Base-by-base conservation (phyloP, 441 rosid species). In the Croton laevigatus region DNA sequence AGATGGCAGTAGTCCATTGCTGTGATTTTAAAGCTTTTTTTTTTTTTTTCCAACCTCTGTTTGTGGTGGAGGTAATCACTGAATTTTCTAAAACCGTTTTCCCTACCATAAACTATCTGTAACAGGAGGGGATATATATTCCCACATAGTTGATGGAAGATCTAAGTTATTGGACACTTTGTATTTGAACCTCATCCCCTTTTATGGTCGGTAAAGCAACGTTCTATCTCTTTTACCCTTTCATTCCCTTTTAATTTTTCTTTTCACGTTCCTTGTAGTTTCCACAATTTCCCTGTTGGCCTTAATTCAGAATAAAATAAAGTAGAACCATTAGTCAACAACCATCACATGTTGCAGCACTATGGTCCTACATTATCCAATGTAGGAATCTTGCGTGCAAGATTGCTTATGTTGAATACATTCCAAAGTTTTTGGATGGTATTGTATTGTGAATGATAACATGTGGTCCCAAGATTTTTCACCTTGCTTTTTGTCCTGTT, bases 1-100 rank as follows among this genome's bases (percentile, higher is more conserved):
- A 70, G 98, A 91, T 80, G 98, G 98, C 73, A 81, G 76, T 69
- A 76, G 73, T 59, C 72, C 76, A 37, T 69, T 49, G 3, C 19
- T 59, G 13, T 82, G 71, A 76, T 75, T 66, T 67, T 19, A 22
- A 62, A 53, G 46, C 38, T 27, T 68, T 52, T 23, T 58, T 40
- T 32, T 38, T 27, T 68, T 52, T 23, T 58, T 40, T 32, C 20
- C 60, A 23, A 19, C 67, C 6, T 17, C 64, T 42, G 62, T 20
- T 38, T 62, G 38, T 68, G 59, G 64, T 75, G 52, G 68, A 73
- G 78, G 75, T 62, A 75, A 73, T 32, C 4, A 23, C n/a, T 63
- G 55, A 61, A 66, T 34, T 46, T 58, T 51, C 65, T 62, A 22
- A 63, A 46, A 36, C n/a, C 36, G 20, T 51, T 27, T 52, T 11